Conservation (phyloP, 1,139 yeast genomes). For the Kodamaea alishanica region DNA sequence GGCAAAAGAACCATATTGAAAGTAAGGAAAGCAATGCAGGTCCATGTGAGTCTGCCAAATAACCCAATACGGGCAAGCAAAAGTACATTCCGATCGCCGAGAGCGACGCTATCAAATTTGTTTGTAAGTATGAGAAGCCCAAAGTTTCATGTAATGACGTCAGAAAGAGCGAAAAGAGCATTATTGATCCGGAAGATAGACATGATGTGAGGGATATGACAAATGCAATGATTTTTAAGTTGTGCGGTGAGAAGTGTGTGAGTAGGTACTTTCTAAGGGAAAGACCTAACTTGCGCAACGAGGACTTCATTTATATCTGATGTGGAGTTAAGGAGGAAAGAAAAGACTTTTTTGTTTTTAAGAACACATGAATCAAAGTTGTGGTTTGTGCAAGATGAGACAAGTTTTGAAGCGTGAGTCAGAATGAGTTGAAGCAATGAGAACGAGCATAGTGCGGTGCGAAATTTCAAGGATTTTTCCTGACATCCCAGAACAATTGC, state of each 20-base stretch:
- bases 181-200: conserved; percentile 75
- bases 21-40: conserved; percentile 69
- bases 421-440: no score
- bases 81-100: conserved; percentile 82
- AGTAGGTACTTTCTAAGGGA: conserved; percentile 20
- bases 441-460: no score
- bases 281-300: conserved; percentile 3
- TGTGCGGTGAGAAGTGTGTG: conserved; percentile 21
- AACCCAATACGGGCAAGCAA: conserved; percentile 79
- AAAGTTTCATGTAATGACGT: conserved; percentile 58
- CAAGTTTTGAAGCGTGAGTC: no score
- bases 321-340: no score
- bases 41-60: conserved; percentile 80
- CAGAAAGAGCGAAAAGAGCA: conserved; percentile 76
- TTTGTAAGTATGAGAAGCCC: conserved; percentile 63
- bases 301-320: no score
- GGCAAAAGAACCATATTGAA: conserved; percentile 62
- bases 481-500: no score
- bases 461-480: no score
- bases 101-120: conserved; percentile 73
- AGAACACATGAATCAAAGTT: no score
- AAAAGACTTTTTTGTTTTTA: no score
- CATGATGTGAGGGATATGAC: conserved; percentile 49
- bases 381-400: no score
- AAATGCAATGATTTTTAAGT: conserved; percentile 37